Evolutionary conservation across 208 protist species (phyloP).

Genomic region (Borovskyia barvae): DNA sequence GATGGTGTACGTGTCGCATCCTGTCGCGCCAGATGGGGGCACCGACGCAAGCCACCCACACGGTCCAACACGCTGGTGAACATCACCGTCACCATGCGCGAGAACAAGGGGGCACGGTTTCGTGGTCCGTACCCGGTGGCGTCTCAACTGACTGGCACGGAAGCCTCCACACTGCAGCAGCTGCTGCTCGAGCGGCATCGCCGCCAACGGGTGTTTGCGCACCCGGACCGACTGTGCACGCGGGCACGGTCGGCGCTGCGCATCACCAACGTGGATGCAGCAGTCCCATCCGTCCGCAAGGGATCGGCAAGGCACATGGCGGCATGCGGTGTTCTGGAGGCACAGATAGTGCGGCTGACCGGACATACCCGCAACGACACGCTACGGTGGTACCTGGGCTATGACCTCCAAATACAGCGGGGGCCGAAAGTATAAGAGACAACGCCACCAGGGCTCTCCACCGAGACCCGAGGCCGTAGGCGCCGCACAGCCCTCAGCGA

Average conservation of each 20-base stretch:
- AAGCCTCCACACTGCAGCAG: no score
- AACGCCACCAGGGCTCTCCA: background rate
- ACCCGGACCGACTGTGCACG: no score
- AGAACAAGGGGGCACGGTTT: no score
- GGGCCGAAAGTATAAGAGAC: background rate
- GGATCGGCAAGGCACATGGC: background rate
- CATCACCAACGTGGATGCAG: background rate
- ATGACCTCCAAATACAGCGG: conserved; percentile 4
- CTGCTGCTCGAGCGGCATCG: no score
- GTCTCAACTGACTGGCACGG: no score
- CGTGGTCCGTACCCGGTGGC: no score
- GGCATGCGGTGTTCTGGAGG: background rate
- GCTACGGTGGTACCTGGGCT: background rate
- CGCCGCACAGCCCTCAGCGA: background rate
- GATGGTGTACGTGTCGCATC: no score
- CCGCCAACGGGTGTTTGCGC: no score
- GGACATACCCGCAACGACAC: background rate
- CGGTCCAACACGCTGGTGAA: no score
- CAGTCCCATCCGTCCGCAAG: background rate
- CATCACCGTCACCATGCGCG: no score
- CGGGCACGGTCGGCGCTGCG: background rate
- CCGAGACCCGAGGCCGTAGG: background rate
- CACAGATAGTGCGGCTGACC: background rate
- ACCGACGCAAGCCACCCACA: no score
- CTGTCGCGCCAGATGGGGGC: no score